phyloP scores from a whole-genome alignment of 2,329 filamentous ascomycete genomes.

The Berkeleyomyces basicola region DNA sequence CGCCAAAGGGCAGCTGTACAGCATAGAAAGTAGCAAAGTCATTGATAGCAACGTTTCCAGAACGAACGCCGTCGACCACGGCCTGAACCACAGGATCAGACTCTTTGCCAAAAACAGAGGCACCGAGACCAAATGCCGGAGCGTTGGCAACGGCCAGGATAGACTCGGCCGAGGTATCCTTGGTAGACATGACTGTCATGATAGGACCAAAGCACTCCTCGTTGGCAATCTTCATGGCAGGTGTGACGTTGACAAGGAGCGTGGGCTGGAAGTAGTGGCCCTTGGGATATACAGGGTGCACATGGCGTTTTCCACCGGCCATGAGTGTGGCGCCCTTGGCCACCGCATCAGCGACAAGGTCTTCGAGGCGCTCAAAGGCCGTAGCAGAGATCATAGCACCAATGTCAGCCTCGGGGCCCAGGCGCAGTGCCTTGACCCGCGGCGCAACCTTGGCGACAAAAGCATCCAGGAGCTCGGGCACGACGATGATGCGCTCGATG shows the following conservation, averaged over 20 bases:
- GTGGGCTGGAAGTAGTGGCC: constrained; percentile 92
- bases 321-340: constrained; percentile 63
- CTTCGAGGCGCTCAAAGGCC: constrained; percentile 60
- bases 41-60: constrained; percentile 88
- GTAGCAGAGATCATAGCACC: constrained; percentile 77
- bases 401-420: constrained; percentile 66
- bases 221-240: constrained; percentile 71
- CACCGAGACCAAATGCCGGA: constrained; percentile 71
- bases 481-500: constrained; percentile 78
- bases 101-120: constrained; percentile 67
- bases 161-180: constrained; percentile 38
- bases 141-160: constrained; percentile 70
- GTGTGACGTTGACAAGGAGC: constrained; percentile 74
- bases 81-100: constrained; percentile 39
- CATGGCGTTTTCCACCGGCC: constrained; percentile 55
- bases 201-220: constrained; percentile 89
- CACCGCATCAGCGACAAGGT: constrained; percentile 62
- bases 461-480: constrained; percentile 56
- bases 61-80: constrained; percentile 52
- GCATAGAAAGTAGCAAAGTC: constrained; percentile 92
- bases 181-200: constrained; percentile 67
- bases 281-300: constrained; percentile 54
- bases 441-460: constrained; percentile 56
- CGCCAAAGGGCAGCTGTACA: constrained; percentile 87
- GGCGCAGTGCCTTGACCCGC: constrained; percentile 55